phyloP scores from a whole-genome alignment of 805 yeast genomes.

The Lachancea kluyveri region DNA sequence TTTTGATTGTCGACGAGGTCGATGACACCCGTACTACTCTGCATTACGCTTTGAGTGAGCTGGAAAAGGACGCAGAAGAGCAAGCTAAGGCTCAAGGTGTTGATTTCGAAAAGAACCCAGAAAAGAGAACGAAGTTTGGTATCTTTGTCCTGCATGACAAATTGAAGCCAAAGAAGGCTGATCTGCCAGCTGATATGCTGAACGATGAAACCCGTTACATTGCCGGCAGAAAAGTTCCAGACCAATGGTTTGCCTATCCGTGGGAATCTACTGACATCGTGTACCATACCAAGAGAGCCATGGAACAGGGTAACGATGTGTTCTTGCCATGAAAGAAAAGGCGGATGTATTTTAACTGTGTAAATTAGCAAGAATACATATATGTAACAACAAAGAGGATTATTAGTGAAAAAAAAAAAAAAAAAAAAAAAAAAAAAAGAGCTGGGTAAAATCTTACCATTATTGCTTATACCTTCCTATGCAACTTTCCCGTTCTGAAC shows the following conservation, averaged over 20 bases:
- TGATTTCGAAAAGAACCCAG: conserved; percentile 35
- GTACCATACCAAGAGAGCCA: conserved; percentile 62
- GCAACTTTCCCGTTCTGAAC: conserved; percentile 6
- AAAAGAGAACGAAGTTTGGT: conserved; percentile 56
- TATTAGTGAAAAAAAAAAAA: too few relatives aligned
- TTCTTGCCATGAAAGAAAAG: conserved; percentile 21
- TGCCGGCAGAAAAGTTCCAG: conserved; percentile 72
- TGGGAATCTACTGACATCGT: conserved; percentile 81
- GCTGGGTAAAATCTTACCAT: too few relatives aligned
- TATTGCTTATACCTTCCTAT: conserved; percentile 5
- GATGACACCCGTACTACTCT: conserved; percentile 83
- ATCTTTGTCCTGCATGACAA: conserved; percentile 77
- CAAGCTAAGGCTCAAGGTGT: conserved; percentile 52
- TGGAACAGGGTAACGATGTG: conserved; percentile 67
- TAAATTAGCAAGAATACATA: not conserved
- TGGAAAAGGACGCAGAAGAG: conserved; percentile 61
- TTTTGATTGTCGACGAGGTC: conserved; percentile 75
- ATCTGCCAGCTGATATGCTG: conserved; percentile 58
- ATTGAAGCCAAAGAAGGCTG: conserved; percentile 64
- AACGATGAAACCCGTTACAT: conserved; percentile 52
- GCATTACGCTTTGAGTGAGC: conserved; percentile 70
- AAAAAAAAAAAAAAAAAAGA: too few relatives aligned
- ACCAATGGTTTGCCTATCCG: conserved; percentile 81
- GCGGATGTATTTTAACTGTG: not conserved
- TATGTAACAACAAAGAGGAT: not conserved